Conservation (phyloP, 2,329 filamentous ascomycete genomes). For the Raffaelea ambrosiae region DNA sequence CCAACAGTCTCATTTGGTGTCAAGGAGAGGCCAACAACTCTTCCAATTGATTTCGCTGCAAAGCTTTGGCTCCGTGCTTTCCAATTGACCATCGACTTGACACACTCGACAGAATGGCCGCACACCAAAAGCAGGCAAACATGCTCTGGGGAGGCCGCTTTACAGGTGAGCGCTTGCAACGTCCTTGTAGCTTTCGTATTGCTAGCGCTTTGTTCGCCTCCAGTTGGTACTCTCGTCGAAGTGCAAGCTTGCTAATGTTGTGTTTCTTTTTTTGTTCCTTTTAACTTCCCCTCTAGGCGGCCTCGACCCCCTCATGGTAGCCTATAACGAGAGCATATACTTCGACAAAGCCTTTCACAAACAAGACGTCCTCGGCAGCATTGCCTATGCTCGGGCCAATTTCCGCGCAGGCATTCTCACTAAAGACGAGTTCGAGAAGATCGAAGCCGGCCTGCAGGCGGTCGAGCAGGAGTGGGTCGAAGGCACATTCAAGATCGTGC, state of each 20-base stretch:
- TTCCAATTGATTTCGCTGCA: no score
- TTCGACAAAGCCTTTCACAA: conserved; percentile 73
- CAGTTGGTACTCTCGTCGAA: neutral
- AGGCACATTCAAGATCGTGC: conserved; percentile 40
- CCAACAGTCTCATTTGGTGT: no score
- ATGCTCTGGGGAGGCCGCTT: conserved; percentile 41
- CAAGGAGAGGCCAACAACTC: no score
- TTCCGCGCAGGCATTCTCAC: conserved; percentile 66
- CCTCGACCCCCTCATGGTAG: conserved; percentile 76
- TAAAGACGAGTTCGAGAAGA: conserved; percentile 61
- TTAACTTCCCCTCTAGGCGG: conserved; percentile 57
- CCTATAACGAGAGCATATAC: conserved; percentile 75
- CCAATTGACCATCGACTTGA: neutral
- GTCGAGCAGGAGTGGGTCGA: conserved; percentile 46
- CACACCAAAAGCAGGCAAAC: conserved; percentile 28
- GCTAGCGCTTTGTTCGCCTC: neutral
- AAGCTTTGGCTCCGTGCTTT: neutral
- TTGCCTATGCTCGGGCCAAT: conserved; percentile 78
- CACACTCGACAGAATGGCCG: conserved; percentile 12
- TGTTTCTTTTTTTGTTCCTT: conserved; percentile 7
- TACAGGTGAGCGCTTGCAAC: conserved; percentile 28
- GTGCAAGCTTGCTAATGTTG: neutral
- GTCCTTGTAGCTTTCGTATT: neutral
- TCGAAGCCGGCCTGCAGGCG: conserved; percentile 60
- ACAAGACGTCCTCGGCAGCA: conserved; percentile 71